Conservation (phyloP, 768 basidiomycete species). For the Lanmaoa rubissima region DNA sequence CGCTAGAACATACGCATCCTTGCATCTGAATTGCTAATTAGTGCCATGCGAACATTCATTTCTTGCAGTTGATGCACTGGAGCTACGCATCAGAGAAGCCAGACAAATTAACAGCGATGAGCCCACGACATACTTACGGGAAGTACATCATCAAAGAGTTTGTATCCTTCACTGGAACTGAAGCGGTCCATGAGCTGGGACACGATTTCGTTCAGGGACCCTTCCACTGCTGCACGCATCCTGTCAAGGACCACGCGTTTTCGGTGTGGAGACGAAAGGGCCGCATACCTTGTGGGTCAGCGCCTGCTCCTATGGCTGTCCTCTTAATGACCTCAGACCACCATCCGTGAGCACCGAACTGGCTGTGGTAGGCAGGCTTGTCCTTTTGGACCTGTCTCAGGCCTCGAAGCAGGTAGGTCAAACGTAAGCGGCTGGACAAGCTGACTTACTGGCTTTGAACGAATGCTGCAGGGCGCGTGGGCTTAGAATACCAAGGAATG, state of each 20-base stretch:
- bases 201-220: slow-evolving; percentile 54
- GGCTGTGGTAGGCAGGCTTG: slow-evolving; percentile 51
- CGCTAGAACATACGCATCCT: slow-evolving; percentile 56
- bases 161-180: slow-evolving; percentile 69
- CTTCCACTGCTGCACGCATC: slow-evolving; percentile 48
- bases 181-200: slow-evolving; percentile 62
- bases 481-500: slow-evolving; percentile 60
- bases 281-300: slow-evolving; percentile 49
- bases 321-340: slow-evolving; percentile 76
- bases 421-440: not conserved
- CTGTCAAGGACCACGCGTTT: slow-evolving; percentile 20
- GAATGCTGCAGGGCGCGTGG: slow-evolving; percentile 52
- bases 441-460: slow-evolving; percentile 52
- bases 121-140: slow-evolving; percentile 40
- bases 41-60: slow-evolving; percentile 48
- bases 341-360: slow-evolving; percentile 55
- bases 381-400: slow-evolving; percentile 54
- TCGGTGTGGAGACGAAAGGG: slow-evolving; percentile 14
- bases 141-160: slow-evolving; percentile 51
- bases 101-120: not conserved
- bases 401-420: slow-evolving; percentile 31
- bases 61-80: slow-evolving; percentile 47
- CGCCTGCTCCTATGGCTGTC: slow-evolving; percentile 77
- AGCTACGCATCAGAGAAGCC: slow-evolving; percentile 1
- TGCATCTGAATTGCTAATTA: slow-evolving; percentile 72